Evolutionary conservation across 805 yeast species (phyloP), one percentile per base, ranked within the genome.

Genomic region (Kregervanrija delftensis): DNA sequence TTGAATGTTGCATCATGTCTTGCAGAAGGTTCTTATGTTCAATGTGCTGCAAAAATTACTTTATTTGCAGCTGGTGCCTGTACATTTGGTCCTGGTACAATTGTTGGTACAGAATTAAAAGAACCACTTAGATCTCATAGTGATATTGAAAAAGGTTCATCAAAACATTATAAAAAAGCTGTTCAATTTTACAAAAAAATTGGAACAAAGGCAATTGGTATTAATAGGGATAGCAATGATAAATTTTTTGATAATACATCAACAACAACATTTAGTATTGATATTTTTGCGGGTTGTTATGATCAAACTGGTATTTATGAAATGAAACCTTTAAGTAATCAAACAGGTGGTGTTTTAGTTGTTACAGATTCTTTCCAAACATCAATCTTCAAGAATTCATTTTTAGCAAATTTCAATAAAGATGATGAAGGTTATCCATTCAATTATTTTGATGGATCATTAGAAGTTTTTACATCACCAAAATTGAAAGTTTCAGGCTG

Each of bases 91-190:
- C 98, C 99, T 11, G 99, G 99, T 56, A 71, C 86, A 62, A 88
- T 93, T 53, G 99, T 93, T 30, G 87, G 91, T 38, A 80, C 83
- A 17, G 93, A 89, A 64, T 75, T 93, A 63, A 86, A 86, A 62
- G 99, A 93, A 66, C 96, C 99, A 40, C 85, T 93, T 56, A 81
- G 99, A 72, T 93, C 99, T 8, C 99, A 93, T 67, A 87, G 86
- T 59, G 99, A 93, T 63, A 86, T 93, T 53, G 98, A 93, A 64
- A 82, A 89, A 53, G 97, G 91, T 57, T 66, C 75, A 41, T 95
- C 96, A 45, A 83, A 83, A 59, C 96, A 89, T 63, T 86, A 81
- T 69, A 83, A 86, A 59, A 86, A 86, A 63, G 95, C 96, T 9
- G 76, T 75, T 55, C 83, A 86, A 63, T 89, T 79, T 59, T 90